phyloP scores from a whole-genome alignment of 805 yeast genomes.

The Yarrowia divulgata region DNA sequence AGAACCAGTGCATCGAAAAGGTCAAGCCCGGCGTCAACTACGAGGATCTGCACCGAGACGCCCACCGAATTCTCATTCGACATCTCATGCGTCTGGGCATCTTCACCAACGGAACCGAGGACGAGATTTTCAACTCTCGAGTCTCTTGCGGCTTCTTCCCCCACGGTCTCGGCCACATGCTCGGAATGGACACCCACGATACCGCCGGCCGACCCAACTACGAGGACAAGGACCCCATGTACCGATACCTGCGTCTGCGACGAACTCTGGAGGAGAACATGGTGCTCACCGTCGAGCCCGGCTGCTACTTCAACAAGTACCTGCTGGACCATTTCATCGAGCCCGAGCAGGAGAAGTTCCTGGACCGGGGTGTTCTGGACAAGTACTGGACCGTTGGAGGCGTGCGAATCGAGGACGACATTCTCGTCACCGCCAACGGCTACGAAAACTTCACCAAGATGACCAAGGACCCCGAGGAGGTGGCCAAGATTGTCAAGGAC shows the following conservation, averaged over 20 bases:
- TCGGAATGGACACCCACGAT: slow-evolving; percentile 97
- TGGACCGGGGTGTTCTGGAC: slow-evolving; percentile 70
- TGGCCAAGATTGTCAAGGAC: slow-evolving; percentile 72
- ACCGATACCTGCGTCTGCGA: slow-evolving; percentile 80
- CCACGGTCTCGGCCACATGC: slow-evolving; percentile 92
- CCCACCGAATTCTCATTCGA: slow-evolving; percentile 79
- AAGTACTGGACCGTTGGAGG: slow-evolving; percentile 94
- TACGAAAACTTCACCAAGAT: slow-evolving; percentile 81
- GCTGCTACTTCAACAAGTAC: slow-evolving; percentile 87
- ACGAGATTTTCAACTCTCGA: slow-evolving; percentile 73
- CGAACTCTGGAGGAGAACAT: slow-evolving; percentile 73
- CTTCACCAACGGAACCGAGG: slow-evolving; percentile 62
- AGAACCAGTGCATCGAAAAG: slow-evolving; percentile 67
- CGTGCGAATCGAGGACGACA: slow-evolving; percentile 94
- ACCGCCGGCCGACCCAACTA: slow-evolving; percentile 90
- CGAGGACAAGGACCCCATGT: slow-evolving; percentile 78
- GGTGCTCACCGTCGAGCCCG: slow-evolving; percentile 96
- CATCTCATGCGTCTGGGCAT: slow-evolving; percentile 78
- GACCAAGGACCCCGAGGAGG: slow-evolving; percentile 85
- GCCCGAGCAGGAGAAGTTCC: slow-evolving; percentile 59
- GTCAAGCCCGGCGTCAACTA: slow-evolving; percentile 84
- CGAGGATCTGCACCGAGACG: slow-evolving; percentile 82
- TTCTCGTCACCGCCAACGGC: slow-evolving; percentile 77
- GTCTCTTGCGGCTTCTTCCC: slow-evolving; percentile 86
- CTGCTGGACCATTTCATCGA: slow-evolving; percentile 68